Percentiles rank a stretch among this genome's conserved stretches.
These are phyloP conservation scores for Rhodotorula sp. DNA, from an alignment of 1,284 basidiomycete species.

Conservation along the genomic window DNA sequence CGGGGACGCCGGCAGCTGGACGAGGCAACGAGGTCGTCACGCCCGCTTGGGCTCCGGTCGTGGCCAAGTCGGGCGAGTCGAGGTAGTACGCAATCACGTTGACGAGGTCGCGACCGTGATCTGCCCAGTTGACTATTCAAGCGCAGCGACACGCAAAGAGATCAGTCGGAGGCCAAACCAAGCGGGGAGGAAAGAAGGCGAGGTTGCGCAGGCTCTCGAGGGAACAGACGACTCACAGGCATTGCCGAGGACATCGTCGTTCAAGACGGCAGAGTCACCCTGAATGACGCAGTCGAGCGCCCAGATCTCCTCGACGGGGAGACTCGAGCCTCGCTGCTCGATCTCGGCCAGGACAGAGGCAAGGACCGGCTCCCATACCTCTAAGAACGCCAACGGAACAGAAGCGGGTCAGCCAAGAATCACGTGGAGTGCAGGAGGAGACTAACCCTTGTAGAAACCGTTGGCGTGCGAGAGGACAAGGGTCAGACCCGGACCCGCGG, in stretches of 20 bases:
- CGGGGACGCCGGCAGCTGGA: neutral
- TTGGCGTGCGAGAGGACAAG: conserved; percentile 74
- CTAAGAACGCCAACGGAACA: neutral
- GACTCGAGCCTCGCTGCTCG: conserved; percentile 18
- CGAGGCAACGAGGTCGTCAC: neutral
- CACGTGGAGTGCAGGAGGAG: too few species aligned
- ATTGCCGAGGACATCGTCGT: conserved; percentile 58
- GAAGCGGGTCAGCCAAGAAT: neutral
- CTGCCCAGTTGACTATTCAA: conserved; percentile 63
- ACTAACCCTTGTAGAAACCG: conserved; percentile 72
- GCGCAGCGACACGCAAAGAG: neutral
- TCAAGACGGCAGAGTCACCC: conserved; percentile 69
- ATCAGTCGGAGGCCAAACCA: too few species aligned
- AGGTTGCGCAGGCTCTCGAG: neutral
- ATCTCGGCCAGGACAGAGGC: conserved; percentile 50
- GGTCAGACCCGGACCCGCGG: conserved; percentile 52
- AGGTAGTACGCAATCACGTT: conserved; percentile 65
- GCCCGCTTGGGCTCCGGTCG: neutral
- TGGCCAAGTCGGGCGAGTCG: conserved; percentile 44
- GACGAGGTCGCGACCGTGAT: conserved; percentile 68
- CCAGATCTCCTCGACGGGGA: conserved; percentile 70
- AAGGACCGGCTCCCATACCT: conserved; percentile 68
- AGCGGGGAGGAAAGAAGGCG: neutral
- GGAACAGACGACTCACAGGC: conserved; percentile 54
- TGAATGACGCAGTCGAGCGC: conserved; percentile 72